Base-by-base conservation (phyloP, 2,329 filamentous ascomycete genomes). In the Diaporthe citriasiana region DNA sequence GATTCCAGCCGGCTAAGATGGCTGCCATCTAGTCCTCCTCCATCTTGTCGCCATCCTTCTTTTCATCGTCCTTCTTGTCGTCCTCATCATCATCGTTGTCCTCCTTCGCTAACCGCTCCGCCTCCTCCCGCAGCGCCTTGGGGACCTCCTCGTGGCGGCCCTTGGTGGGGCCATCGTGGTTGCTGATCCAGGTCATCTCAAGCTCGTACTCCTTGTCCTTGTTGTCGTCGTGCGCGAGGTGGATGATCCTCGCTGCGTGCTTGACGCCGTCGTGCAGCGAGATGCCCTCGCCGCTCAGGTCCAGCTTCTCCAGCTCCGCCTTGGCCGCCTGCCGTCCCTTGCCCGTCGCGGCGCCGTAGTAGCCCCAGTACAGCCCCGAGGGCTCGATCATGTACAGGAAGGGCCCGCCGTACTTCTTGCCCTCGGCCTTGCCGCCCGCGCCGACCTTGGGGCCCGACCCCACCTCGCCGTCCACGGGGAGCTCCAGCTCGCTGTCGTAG, bases 141-240 rank as follows among this genome's bases (percentile, higher is more conserved):
- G 97, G 97, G 74, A 99, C 97, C 85, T 97, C 95, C 84, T 96
- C 90, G 82, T 99, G 97, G 80, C 93, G 91, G 76, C 97, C 97
- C 87, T 97, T 96, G 76, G 95, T 98, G 47, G 95, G 95, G 7
- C 95, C 96, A 77, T 94, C 91, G 63, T 92, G 85, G 70, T 89
- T 91, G 84, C 95, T 98, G 83, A 98, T 94, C 97, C 97, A 99
- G 74, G 94, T 97, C 95, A 99, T 97, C 88, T 99, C 97, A 75
- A 99, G 89, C 91, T 99, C 97, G 81, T 98, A 99, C 78, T 98
- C 97, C 89, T 99, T 99, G 86, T 98, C 97, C 88, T 98, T 98
- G 89, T 96, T 98, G 84, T 99, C 97, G 84, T 98, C 97, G 83
- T 99, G 97, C 65, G 96, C 95, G 75, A 98, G 91, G 83, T 98